Conservation (phyloP, 2,329 filamentous ascomycete species). For the Cercospora berteroae region DNA sequence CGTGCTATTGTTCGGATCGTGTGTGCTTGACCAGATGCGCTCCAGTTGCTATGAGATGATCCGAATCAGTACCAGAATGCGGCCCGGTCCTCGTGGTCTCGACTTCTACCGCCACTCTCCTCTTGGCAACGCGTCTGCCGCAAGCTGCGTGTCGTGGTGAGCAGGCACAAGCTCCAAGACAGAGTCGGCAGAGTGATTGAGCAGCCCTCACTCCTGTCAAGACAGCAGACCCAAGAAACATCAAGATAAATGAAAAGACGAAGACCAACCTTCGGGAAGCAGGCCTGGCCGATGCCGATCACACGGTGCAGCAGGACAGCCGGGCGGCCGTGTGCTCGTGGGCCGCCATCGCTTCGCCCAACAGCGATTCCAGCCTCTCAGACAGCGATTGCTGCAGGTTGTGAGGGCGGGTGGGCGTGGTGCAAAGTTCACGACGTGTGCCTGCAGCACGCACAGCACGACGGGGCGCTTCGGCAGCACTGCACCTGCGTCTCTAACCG, state of each 20-base stretch:
- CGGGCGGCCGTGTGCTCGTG: slow-evolving; percentile 16
- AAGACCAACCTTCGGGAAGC: slow-evolving; percentile 16
- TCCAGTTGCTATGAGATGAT: not conserved
- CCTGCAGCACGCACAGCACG: slow-evolving; percentile 14
- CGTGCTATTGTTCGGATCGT: not conserved
- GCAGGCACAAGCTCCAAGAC: not conserved
- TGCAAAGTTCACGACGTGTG: slow-evolving; percentile 19
- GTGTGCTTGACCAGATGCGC: not conserved
- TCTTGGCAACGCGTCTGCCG: not conserved
- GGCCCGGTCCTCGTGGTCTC: not conserved
- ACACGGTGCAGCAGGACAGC: slow-evolving; percentile 9
- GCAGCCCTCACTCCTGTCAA: not conserved
- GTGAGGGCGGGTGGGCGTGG: slow-evolving; percentile 17
- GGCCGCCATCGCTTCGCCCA: slow-evolving; percentile 10
- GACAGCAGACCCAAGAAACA: not conserved
- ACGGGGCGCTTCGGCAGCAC: slow-evolving; percentile 6
- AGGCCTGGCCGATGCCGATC: slow-evolving; percentile 8
- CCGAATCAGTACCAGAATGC: not conserved
- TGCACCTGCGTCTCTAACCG: slow-evolving; percentile 21
- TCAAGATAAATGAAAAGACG: not conserved
- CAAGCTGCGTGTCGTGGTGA: not conserved
- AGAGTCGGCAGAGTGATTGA: not conserved
- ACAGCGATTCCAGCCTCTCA: slow-evolving; percentile 22
- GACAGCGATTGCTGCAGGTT: slow-evolving; percentile 12
- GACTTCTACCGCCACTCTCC: not conserved